Evolutionary conservation across 371 early-diverging fungal species (phyloP), one percentile per base, ranked within the genome.

Genomic region (Apophysomyces variabilis): DNA sequence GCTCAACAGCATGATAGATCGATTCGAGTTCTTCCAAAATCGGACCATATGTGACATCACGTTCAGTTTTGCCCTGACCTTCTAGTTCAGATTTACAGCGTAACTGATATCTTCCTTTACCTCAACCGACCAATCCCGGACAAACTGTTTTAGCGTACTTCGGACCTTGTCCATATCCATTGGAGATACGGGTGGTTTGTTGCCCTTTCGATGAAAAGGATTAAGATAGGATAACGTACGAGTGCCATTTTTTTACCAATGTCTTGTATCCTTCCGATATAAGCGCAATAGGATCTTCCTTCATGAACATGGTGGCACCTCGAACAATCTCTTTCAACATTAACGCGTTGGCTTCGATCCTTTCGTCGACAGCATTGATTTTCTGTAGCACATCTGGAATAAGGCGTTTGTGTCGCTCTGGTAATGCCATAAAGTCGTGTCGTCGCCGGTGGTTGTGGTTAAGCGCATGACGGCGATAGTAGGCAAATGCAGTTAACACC

Each of bases 91-190:
- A 35, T 63, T 47, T 12, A 56, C 62, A 9, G 7, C 26, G 7
- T 16, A n/a, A 26, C 36, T 39, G 32, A 26, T 26, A 26, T 32
- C 18, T 61, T 21, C 38, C 35, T 35, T 61, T 82, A 85, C 84
- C 68, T 89, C 91, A 36, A 58, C 87, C 7, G 92, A 83, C 98
- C 98, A 98, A 72, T 98, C 98, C 41, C 98, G 83, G 36, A 95
- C 95, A 82, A 96, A 92, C 73, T 95, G 95, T 68, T 92, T 90
- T 62, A 98, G 73, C 1, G 95, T 96, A 63, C 89, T 90, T 37
- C 90, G 85, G 5, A 96, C 89, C 80, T 93, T 93, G 73, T 95
- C 95, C 90, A 95, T 92, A 63, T 95, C 93, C 59, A 73, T 74
- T 35, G 90, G 87, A 3, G 87, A 73, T 11, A 89, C 86, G 21